Evolutionary conservation across 73 alveolate genomes (phyloP), one percentile per base, ranked within the genome.

Genomic region (Urostyla sp.): DNA sequence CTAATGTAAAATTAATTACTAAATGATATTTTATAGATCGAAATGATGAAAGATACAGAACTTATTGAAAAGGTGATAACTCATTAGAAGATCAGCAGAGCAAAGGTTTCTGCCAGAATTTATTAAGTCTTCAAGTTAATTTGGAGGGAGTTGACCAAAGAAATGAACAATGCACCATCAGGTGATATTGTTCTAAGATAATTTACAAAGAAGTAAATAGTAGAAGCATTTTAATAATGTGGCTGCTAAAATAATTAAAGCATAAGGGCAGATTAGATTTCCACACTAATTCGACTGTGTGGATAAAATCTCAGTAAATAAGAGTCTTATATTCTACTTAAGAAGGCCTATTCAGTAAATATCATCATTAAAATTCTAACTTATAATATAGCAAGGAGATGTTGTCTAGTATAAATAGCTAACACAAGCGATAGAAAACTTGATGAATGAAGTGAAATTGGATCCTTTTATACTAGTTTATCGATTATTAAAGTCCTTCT

Each of bases 11-110:
- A 20, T 80, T 36, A 28, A 27, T 0, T 28, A 16, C 34, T 67
- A 13, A 20, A 1, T 23, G 32, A 45, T 30, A 0, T 21, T 16
- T 59, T 63, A 40, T 36, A 81, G 85, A 81, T 81, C 28, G 85
- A 81, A 63, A 81, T 81, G 91, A 81, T 81, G 91, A 81, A 81
- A 49, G 74, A 76, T 34, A 46, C 74, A 38, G 91, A 81, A 5
- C 21, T 46, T n/a, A 69, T 81, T 23, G 75, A 81, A 37, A 38
- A 10, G 31, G 91, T 81, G 0, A 38, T 52, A 2, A 52, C n/a
- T 18, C 80, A 69, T 21, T 67, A 81, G 58, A 67, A 52, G 40
- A 37, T 67, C 23, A 49, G 52, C 51, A 69, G 78, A 53, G 53
- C 85, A 13, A 15, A 67, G 53, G 50, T 85, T 24, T 49, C 85